phyloP scores from a whole-genome alignment of 768 basidiomycete genomes.

The Boletus rufocinnamomeus region DNA sequence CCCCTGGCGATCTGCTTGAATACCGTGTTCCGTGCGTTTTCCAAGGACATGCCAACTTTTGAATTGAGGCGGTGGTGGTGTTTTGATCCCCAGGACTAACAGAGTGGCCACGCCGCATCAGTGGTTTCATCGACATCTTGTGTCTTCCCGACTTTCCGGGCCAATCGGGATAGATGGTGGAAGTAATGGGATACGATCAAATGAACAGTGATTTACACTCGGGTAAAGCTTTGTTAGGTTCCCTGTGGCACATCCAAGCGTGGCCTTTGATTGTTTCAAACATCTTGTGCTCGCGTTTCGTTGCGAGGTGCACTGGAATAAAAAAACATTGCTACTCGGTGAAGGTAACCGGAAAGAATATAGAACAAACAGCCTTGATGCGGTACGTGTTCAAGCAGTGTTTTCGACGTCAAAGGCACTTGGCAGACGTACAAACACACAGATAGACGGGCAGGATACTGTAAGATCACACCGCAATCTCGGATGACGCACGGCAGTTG shows the following conservation, averaged over 20 bases:
- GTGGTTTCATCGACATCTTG: background rate
- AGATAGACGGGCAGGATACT: too few relatives aligned
- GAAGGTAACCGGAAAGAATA: background rate
- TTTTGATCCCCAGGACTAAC: background rate
- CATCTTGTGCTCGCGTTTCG: background rate
- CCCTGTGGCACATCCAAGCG: background rate
- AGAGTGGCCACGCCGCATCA: background rate
- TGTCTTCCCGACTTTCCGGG: background rate
- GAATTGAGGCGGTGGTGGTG: background rate
- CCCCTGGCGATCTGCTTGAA: conserved; percentile 4
- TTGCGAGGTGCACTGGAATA: background rate
- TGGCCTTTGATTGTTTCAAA: background rate
- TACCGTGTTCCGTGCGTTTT: background rate
- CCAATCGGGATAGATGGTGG: background rate
- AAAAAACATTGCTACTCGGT: background rate
- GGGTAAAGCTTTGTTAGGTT: background rate
- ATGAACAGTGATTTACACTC: conserved; percentile 1
- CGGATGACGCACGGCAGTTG: background rate
- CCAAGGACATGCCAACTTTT: background rate
- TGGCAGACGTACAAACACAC: background rate
- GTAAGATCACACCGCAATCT: background rate
- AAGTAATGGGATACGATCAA: background rate
- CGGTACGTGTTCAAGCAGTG: background rate
- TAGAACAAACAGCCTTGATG: background rate
- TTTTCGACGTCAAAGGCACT: background rate